Evolutionary conservation across 495 filamentous ascomycete species (phyloP).

Genomic region (Aspergillus olivimuriae): DNA sequence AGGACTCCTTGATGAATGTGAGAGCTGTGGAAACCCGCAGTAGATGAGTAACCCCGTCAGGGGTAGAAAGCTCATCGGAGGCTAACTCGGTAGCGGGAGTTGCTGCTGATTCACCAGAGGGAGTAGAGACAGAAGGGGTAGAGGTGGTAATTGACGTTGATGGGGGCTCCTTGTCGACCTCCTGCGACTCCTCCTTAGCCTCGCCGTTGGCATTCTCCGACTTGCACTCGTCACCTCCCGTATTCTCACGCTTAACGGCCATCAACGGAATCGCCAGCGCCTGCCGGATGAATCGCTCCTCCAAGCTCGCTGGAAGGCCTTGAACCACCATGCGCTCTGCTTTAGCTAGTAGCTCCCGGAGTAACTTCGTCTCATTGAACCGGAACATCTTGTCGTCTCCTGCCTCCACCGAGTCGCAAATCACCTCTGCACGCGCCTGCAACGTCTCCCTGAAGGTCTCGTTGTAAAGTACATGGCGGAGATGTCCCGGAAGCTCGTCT

Average conservation of each 20-base stretch:
- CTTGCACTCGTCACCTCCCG: conserved; percentile 10
- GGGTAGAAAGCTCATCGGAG: conserved; percentile 25
- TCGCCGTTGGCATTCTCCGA: conserved; percentile 9
- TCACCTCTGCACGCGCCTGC: conserved; percentile 48
- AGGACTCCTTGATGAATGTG: conserved; percentile 68
- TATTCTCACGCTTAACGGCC: conserved; percentile 48
- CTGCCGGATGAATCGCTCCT: conserved; percentile 73
- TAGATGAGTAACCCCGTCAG: conserved; percentile 49
- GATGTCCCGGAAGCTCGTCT: conserved; percentile 46
- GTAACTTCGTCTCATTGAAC: conserved; percentile 61
- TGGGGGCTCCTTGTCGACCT: conserved; percentile 24
- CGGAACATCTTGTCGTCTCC: conserved; percentile 80
- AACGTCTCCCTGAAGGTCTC: conserved; percentile 33
- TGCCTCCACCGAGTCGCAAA: conserved; percentile 75
- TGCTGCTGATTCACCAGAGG: conserved; percentile 19
- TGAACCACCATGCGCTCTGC: conserved; percentile 59
- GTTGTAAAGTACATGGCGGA: conserved; percentile 51
- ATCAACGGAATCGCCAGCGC: conserved; percentile 69
- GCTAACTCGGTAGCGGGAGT: conserved; percentile 37
- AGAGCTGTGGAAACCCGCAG: conserved; percentile 70
- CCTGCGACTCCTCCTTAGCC: conserved; percentile 24
- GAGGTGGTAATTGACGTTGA: conserved; percentile 11
- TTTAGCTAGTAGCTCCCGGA: conserved; percentile 62
- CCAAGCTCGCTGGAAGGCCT: conserved; percentile 72
- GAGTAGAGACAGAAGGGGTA: conserved; percentile 27